Base-by-base conservation (phyloP, 805 yeast genomes). In the Wickerhamomyces subpelliculosus region DNA sequence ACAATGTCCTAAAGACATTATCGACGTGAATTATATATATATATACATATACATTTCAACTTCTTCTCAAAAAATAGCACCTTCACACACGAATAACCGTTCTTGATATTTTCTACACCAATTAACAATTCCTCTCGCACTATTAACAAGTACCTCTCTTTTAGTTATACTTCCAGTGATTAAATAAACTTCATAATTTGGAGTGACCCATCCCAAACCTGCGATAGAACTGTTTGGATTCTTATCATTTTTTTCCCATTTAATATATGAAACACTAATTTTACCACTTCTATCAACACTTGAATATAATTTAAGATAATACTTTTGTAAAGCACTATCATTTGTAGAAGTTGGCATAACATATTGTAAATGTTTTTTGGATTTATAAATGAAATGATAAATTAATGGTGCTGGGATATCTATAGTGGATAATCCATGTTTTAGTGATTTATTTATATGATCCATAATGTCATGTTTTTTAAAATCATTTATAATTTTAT, bases 341-440 rank as follows among this genome's bases (percentile, higher is more conserved):
- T 43, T 42, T 1, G 48, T 42, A 9, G 40, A 35, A 3, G 54
- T 46, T 2, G 59, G 54, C 61, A 66, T 65, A 14, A 76, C 70
- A 49, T 70, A 80, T 49, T 86, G 97, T 14, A 86, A 78, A 40
- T 74, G 73, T 18, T 62, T 63, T 42, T 75, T 80, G 25, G 85
- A 75, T 58, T 85, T 88, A 65, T 77, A 89, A 19, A 88, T 71
- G 54, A 89, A 93, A 61, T 88, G 96, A 43, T 77, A 73, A 10
- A 90, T 70, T 40, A 62, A 46, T 4, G 75, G 75, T 0, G 79
- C 81, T 1, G 75, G 76, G 18, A 78, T 65, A 35, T 71, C 79
- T 16, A 68, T 62, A 6, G 76, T 67, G 37, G 67, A 63, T 22
- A 72, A 59, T 3, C 74, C 62, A 14, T 65, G 67, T 18, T 27